Evolutionary conservation across 352 stramenopile genomes (phyloP).

Genomic region (Blastocystis sp.): DNA sequence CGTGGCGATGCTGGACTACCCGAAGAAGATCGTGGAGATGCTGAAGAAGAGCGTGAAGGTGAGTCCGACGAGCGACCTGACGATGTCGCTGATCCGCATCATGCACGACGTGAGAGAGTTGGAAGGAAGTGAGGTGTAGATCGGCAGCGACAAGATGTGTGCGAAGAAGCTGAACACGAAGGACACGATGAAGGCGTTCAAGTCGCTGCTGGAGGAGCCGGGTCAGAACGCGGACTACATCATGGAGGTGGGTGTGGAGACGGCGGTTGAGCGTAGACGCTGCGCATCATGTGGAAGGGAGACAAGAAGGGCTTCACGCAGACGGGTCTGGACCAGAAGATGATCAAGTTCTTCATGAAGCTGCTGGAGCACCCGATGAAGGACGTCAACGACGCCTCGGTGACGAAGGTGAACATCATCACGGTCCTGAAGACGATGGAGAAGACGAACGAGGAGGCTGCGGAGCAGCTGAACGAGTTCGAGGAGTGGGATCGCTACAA

Average conservation of each 20-base stretch:
- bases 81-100: conserved; percentile 55
- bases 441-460: conserved; percentile 25
- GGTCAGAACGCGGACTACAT: conserved; percentile 47
- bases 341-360: conserved; percentile 58
- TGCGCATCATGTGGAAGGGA: conserved; percentile 62
- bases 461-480: conserved; percentile 5
- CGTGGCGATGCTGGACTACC: conserved; percentile 56
- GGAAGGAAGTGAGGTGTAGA: background rate
- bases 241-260: conserved; percentile 15
- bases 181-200: conserved; percentile 28
- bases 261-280: background rate
- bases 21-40: conserved; percentile 55
- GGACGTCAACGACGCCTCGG: conserved; percentile 51
- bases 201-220: conserved; percentile 27
- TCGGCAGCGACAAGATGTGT: conserved; percentile 44
- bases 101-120: conserved; percentile 44
- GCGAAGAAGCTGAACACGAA: conserved; percentile 47
- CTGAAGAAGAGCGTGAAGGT: conserved; percentile 35
- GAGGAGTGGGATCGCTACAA: conserved; percentile 58
- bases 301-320: conserved; percentile 59
- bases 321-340: conserved; percentile 59
- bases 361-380: conserved; percentile 58
- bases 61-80: conserved; percentile 23
- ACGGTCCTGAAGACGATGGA: conserved; percentile 59
- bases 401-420: conserved; percentile 59